These are phyloP conservation scores for Thraustochytrium aureum DNA, from an alignment of 352 stramenopile species.

Conservation along the genomic window DNA sequence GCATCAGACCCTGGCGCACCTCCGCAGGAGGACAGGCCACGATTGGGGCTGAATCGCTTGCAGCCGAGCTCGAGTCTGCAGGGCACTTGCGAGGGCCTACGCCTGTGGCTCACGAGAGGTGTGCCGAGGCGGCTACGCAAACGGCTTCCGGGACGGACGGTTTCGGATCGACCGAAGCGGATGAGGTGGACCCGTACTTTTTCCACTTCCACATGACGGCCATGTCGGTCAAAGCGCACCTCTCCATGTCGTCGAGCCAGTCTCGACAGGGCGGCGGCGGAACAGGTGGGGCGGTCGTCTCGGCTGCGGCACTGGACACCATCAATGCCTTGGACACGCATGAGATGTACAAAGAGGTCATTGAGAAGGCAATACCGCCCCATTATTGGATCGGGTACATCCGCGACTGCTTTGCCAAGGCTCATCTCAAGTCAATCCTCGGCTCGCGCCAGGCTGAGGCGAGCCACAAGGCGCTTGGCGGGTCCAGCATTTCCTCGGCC, in stretches of 20 bases:
- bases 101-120: too few species aligned
- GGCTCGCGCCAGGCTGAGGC: too few species aligned
- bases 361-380: slow-evolving; percentile 25
- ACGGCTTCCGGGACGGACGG: too few species aligned
- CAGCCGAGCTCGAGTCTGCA: too few species aligned
- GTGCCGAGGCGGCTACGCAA: too few species aligned
- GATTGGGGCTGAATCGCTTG: too few species aligned
- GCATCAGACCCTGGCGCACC: too few species aligned
- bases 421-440: slow-evolving; percentile 2
- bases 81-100: too few species aligned
- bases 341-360: slow-evolving; percentile 49
- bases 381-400: slow-evolving; percentile 54
- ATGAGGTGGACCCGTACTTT: slow-evolving; percentile 31
- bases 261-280: not conserved
- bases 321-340: slow-evolving; percentile 51
- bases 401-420: slow-evolving; percentile 20
- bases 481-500: too few species aligned
- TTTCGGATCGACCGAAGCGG: not conserved
- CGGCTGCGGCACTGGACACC: slow-evolving; percentile 18
- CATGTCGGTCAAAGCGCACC: slow-evolving; percentile 27
- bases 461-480: too few species aligned
- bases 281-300: not conserved
- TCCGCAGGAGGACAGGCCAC: too few species aligned
- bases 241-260: not conserved
- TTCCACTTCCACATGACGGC: slow-evolving; percentile 54